Evolutionary conservation across 306 rosid species (phyloP).

Genomic region (Cucurbita moschata): DNA sequence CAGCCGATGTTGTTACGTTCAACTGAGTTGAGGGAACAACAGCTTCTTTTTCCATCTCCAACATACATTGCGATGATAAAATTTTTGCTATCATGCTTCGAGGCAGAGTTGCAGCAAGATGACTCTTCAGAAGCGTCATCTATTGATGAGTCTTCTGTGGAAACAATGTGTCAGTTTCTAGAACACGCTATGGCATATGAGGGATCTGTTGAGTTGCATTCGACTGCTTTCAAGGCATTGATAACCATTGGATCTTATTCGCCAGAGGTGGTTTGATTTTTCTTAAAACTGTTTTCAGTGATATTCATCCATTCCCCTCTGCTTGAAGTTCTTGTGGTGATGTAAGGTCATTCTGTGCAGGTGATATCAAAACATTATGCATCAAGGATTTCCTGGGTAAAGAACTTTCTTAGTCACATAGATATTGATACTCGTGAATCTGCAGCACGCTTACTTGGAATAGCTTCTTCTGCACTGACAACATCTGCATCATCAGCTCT

Average conservation of each 20-base stretch:
- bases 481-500: conserved; percentile 32
- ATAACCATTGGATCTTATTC: conserved; percentile 57
- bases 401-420: conserved; percentile 63
- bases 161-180: conserved; percentile 48
- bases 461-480: conserved; percentile 69
- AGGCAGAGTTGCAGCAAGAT: conserved; percentile 46
- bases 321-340: neutral
- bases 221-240: conserved; percentile 68
- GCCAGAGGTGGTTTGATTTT: conserved; percentile 49
- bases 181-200: conserved; percentile 85
- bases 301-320: conserved; percentile 1
- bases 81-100: conserved; percentile 67
- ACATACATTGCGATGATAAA: conserved; percentile 64
- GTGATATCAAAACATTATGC: conserved; percentile 57
- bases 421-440: conserved; percentile 88
- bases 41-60: conserved; percentile 55
- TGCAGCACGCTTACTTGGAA: conserved; percentile 82
- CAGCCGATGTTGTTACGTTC: conserved; percentile 64
- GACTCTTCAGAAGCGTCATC: conserved; percentile 30
- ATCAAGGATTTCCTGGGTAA: conserved; percentile 60
- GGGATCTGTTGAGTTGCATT: conserved; percentile 86
- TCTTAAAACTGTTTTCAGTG: conserved; percentile 6
- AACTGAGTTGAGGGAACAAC: conserved; percentile 49
- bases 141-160: conserved; percentile 39
- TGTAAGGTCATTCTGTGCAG: conserved; percentile 32